phyloP scores from a whole-genome alignment of 2,329 filamentous ascomycete genomes.

The Parastagonospora nodorum region DNA sequence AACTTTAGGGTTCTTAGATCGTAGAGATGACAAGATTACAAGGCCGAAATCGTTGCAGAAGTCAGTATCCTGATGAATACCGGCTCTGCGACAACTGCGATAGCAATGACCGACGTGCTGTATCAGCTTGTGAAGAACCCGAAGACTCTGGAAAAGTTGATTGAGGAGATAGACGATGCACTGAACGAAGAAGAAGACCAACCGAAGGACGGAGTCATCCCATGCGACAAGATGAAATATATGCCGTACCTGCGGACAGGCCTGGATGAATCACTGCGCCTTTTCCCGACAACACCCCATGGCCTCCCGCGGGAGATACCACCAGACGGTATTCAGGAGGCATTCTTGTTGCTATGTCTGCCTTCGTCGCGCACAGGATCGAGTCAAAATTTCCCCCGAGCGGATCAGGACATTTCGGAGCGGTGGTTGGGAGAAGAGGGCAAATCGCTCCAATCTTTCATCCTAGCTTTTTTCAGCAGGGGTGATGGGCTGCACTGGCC shows the following conservation, averaged over 20 bases:
- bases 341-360: constrained; percentile 42
- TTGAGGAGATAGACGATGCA: constrained; percentile 34
- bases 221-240: constrained; percentile 36
- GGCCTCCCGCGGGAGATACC: constrained; percentile 45
- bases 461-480: constrained; percentile 39
- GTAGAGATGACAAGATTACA: constrained; percentile 52
- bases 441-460: constrained; percentile 35
- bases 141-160: constrained; percentile 23
- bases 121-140: constrained; percentile 59
- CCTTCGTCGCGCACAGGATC: constrained; percentile 54
- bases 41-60: constrained; percentile 63
- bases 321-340: constrained; percentile 33
- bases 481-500: constrained; percentile 35
- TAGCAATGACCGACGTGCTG: constrained; percentile 60
- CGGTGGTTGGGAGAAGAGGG: constrained; percentile 45
- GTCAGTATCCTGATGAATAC: constrained; percentile 58
- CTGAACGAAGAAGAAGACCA: constrained; percentile 32
- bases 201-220: constrained; percentile 29
- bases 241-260: constrained; percentile 48
- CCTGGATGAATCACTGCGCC: constrained; percentile 52
- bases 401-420: constrained; percentile 42
- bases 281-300: constrained; percentile 52
- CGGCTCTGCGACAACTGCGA: constrained; percentile 58
- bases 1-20: constrained; percentile 58
- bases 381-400: constrained; percentile 33